Evolutionary conservation across 768 basidiomycete genomes (phyloP).

Genomic region (Mycena venus): DNA sequence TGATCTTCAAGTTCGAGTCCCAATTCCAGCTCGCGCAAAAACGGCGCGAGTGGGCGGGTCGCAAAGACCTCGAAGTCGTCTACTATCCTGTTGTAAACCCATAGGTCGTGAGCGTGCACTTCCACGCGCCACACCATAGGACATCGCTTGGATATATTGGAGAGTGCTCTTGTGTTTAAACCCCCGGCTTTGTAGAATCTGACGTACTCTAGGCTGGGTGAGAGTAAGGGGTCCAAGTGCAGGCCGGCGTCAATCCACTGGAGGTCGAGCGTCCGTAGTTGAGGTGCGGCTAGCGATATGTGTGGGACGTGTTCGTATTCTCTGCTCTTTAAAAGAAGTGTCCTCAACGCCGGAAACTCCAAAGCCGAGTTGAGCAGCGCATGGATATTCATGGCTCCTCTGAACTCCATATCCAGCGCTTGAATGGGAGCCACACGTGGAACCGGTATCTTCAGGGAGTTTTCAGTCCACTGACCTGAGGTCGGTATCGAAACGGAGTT

Average conservation of each 20-base stretch:
- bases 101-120: not conserved
- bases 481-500: not conserved
- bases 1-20: not conserved
- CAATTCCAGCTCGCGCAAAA: slow-evolving; percentile 2
- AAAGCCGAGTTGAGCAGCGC: not conserved
- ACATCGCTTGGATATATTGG: not conserved
- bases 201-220: not conserved
- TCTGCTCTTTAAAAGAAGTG: not conserved
- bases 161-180: not conserved
- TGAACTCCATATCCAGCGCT: not conserved
- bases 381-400: too few species aligned
- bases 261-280: not conserved
- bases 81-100: too few species aligned
- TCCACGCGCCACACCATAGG: not conserved
- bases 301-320: too few species aligned
- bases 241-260: not conserved
- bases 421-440: not conserved
- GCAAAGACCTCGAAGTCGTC: not conserved
- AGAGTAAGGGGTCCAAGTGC: not conserved
- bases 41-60: not conserved
- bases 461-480: not conserved
- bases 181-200: not conserved
- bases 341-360: not conserved
- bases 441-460: not conserved
- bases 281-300: not conserved